Percentiles rank a stretch among this genome's conserved stretches.
Evolutionary conservation across 352 stramenopile genomes (phyloP).

Genomic region (Globisporangium cederbergense): DNA sequence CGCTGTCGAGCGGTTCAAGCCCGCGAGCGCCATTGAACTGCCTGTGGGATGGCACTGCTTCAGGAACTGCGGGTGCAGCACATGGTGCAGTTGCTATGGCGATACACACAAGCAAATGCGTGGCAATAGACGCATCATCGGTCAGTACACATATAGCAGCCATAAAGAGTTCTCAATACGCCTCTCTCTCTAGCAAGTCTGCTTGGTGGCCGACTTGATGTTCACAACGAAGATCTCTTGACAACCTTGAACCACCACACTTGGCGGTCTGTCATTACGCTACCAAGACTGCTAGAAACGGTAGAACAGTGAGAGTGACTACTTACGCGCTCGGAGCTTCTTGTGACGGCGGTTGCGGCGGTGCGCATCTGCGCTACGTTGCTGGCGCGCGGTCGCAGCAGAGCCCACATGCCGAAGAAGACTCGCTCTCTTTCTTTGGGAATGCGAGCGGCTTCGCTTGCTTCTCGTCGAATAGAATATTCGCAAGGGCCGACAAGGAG

Average conservation of each 20-base stretch:
- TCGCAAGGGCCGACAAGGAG: not conserved
- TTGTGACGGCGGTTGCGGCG: slow-evolving; percentile 17
- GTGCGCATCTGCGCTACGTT: slow-evolving; percentile 30
- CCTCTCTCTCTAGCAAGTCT: not conserved
- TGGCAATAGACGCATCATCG: not conserved
- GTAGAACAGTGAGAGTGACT: not conserved
- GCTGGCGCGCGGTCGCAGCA: slow-evolving; percentile 35
- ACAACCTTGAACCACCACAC: not conserved
- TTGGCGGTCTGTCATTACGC: not conserved
- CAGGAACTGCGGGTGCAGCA: slow-evolving; percentile 11
- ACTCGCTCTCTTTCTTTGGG: not conserved
- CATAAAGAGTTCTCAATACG: not conserved
- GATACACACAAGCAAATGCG: not conserved
- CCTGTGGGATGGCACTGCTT: not conserved
- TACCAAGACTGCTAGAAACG: not conserved
- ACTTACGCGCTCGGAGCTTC: slow-evolving; percentile 12
- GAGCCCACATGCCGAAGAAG: slow-evolving; percentile 32
- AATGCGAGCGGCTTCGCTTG: slow-evolving; percentile 17
- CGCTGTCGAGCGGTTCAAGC: not conserved
- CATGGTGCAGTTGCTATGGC: slow-evolving; percentile 12
- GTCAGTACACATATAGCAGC: not conserved
- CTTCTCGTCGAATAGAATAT: slow-evolving; percentile 1
- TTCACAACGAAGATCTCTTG: not conserved
- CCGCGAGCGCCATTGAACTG: not conserved
- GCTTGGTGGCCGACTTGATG: not conserved